phyloP scores from a whole-genome alignment of 2,329 filamentous ascomycete species.

The Chaetomiaceae sp. region DNA sequence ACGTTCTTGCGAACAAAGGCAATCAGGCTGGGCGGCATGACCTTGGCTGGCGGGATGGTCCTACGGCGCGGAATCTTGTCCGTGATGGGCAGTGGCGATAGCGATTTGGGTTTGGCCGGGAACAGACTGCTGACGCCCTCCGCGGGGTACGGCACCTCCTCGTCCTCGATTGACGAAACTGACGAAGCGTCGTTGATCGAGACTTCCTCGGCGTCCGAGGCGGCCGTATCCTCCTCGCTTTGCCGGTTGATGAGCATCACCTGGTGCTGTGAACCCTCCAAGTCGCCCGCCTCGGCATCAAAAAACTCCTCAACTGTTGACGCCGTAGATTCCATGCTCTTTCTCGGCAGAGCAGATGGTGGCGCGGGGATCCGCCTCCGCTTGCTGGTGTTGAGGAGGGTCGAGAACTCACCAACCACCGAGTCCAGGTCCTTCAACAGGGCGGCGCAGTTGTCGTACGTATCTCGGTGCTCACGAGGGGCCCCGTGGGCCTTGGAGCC shows the following conservation, averaged over 20 bases:
- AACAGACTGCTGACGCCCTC: constrained; percentile 63
- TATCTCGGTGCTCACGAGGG: constrained; percentile 51
- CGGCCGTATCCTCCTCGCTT: constrained; percentile 61
- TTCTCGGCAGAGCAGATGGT: constrained; percentile 36
- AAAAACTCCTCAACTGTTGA: constrained; percentile 86
- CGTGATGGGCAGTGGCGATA: constrained; percentile 71
- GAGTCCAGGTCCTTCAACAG: constrained; percentile 80
- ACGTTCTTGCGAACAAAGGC: constrained; percentile 96
- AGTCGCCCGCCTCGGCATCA: constrained; percentile 70
- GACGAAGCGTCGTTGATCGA: constrained; percentile 58
- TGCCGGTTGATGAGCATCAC: constrained; percentile 68
- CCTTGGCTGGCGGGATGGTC: constrained; percentile 67
- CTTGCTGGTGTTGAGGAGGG: constrained; percentile 73
- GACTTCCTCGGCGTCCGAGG: constrained; percentile 52
- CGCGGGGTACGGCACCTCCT: constrained; percentile 47
- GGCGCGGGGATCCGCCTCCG: constrained; percentile 60
- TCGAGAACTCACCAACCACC: constrained; percentile 77
- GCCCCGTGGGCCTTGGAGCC: constrained; percentile 33
- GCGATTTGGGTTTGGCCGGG: constrained; percentile 68
- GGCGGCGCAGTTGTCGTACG: constrained; percentile 78
- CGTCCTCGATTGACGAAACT: constrained; percentile 54
- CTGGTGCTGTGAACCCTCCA: constrained; percentile 54
- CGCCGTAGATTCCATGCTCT: constrained; percentile 30
- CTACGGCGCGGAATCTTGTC: constrained; percentile 60
- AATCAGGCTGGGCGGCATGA: constrained; percentile 83